Conservation (phyloP, 2,329 filamentous ascomycete species). For the Colletotrichum spaethianum region DNA sequence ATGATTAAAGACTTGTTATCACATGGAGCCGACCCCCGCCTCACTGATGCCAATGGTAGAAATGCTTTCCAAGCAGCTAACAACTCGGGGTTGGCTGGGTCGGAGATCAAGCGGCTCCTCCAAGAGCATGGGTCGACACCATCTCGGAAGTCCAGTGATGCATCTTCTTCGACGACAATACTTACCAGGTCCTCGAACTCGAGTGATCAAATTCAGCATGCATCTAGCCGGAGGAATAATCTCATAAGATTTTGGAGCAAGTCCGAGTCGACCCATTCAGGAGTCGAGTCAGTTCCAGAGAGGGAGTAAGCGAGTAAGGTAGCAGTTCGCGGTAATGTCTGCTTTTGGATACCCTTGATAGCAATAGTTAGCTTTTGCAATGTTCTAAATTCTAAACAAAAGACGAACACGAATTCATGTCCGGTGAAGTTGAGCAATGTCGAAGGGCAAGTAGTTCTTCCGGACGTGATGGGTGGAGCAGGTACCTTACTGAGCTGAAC, state of each 20-base stretch:
- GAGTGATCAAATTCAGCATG: slow-evolving; percentile 10
- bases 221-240: neutral
- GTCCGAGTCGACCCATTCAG: slow-evolving; percentile 22
- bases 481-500: neutral
- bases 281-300: slow-evolving; percentile 13
- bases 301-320: neutral
- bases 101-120: slow-evolving; percentile 37
- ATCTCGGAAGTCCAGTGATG: slow-evolving; percentile 16
- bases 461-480: neutral
- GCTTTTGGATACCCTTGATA: slow-evolving; percentile 11
- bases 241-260: slow-evolving; percentile 28
- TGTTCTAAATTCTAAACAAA: neutral
- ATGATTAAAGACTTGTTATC: slow-evolving; percentile 45
- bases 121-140: slow-evolving; percentile 12
- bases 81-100: slow-evolving; percentile 34
- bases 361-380: accelerated
- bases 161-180: slow-evolving; percentile 25
- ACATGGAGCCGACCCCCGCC: slow-evolving; percentile 43
- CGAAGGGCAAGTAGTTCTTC: neutral
- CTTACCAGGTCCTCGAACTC: slow-evolving; percentile 26
- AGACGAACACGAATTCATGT: no score
- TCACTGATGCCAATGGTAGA: slow-evolving; percentile 37
- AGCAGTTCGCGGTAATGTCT: neutral
- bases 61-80: slow-evolving; percentile 38
- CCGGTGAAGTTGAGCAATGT: neutral